A percentile compares a stretch with the other conserved stretches of the same genome.
These are phyloP conservation scores for Aurantiochytrium sp. DNA, from an alignment of 108 stramenopile species.

Conservation along the genomic window DNA sequence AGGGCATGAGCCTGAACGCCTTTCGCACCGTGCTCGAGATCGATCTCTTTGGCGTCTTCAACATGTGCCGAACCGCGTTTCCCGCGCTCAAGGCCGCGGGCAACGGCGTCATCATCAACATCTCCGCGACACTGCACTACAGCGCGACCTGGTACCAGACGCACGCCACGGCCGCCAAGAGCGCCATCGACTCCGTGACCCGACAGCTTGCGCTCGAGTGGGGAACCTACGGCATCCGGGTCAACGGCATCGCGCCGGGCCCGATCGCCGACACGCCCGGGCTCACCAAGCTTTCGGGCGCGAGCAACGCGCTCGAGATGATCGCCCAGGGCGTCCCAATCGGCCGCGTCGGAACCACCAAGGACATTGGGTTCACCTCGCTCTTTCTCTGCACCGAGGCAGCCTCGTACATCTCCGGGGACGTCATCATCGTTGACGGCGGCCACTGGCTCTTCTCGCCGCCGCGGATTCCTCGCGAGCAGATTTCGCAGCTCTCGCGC, in stretches of 20 bases:
- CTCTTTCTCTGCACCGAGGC: slow-evolving; percentile 10
- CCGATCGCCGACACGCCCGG: slow-evolving; percentile 29
- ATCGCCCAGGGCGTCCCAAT: not conserved
- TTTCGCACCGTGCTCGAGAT: slow-evolving; percentile 32
- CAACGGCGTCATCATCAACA: slow-evolving; percentile 10
- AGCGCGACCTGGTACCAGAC: slow-evolving; percentile 17
- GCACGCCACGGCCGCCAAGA: slow-evolving; percentile 28
- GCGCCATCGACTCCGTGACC: not conserved
- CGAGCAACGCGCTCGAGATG: not conserved
- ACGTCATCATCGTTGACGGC: slow-evolving; percentile 16
- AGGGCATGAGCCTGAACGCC: not conserved
- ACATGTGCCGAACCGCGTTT: not conserved
- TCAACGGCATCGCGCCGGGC: slow-evolving; percentile 32
- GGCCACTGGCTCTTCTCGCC: not conserved
- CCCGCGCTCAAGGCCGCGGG: not conserved
- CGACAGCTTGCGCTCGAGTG: slow-evolving; percentile 21
- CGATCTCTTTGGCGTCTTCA: slow-evolving; percentile 4
- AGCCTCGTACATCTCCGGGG: not conserved
- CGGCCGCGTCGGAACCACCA: not conserved
- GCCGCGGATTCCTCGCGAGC: not conserved
- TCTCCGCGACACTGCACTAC: slow-evolving; percentile 28
- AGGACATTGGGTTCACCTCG: not conserved
- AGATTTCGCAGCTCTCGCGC: not conserved
- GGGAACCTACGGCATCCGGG: not conserved
- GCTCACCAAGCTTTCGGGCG: not conserved